Evolutionary conservation across 768 basidiomycete species (phyloP), one percentile per base, ranked within the genome.

Genomic region (Serendipita sp.): DNA sequence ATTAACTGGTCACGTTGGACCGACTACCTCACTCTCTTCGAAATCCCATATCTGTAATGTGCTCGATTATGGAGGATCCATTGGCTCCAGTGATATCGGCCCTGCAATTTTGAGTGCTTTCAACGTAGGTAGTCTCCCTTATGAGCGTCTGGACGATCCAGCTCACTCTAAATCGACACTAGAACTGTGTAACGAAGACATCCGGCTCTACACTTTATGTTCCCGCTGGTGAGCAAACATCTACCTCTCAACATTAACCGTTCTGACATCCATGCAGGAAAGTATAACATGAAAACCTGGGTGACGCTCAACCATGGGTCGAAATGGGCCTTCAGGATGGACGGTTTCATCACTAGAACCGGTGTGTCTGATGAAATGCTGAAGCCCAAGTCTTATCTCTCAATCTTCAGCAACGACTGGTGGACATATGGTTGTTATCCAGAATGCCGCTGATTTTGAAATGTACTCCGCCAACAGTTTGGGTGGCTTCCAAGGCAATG

Each of bases 401-500:
- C 5, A 7, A 7, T 13, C 44, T 56, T 15, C 15, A 68, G 64
- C 62, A 3, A 67, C 72, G 2, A 70, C 71, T 11, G 63, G 66
- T 48, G 73, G 73, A 1, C 70, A 74, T 65, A 74, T 74, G 73
- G 71, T 74, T 52, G 67, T 68, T 44, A 69, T 74, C 23, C 52
- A 70, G 44, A 72, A 73, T 60, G 70, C 73, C 32, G 67, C 69
- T 47, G 72, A 74, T 67, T 73, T 74, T 62, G 73, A 74, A 64
- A 69, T 74, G 62, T 74, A 67, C 64, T 72, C 71, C 30, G 69
- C 70, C 47, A 74, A 69, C 52, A 71, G 70, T 47, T 68, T 69
- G 0, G 73, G 73, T 1, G 73, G 68, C 11, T 70, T 74, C 48
- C 73, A 74, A 63, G 72, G 73, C 10, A 64, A 66, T 52, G 73